A percentile compares a stretch with the other conserved stretches of the same genome.
These are phyloP conservation scores for Cercospora sp. DNA, from an alignment of 2,329 filamentous ascomycete genomes.

Conservation along the genomic window DNA sequence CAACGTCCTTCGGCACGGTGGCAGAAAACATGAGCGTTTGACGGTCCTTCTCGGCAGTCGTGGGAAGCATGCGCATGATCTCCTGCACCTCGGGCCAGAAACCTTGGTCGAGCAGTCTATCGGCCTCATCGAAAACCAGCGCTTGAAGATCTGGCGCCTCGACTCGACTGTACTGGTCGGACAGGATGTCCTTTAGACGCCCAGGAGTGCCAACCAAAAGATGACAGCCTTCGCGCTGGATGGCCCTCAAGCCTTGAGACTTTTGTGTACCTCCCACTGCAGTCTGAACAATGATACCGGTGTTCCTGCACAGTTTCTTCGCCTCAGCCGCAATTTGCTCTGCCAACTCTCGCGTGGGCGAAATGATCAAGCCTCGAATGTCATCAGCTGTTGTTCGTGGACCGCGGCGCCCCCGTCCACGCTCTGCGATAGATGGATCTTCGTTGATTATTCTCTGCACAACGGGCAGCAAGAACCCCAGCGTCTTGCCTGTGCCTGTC, in stretches of 20 bases:
- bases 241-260: constrained; percentile 63
- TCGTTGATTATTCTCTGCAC: constrained; percentile 73
- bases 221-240: constrained; percentile 77
- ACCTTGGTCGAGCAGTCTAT: constrained; percentile 65
- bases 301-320: constrained; percentile 62
- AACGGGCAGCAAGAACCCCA: constrained; percentile 86
- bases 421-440: constrained; percentile 61
- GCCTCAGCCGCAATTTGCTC: constrained; percentile 73
- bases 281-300: constrained; percentile 67
- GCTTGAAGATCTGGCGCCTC: constrained; percentile 61
- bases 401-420: constrained; percentile 50
- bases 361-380: constrained; percentile 62
- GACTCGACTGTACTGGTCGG: constrained; percentile 64
- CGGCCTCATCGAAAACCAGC: constrained; percentile 66
- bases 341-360: constrained; percentile 63
- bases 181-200: constrained; percentile 77
- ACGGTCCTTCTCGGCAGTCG: constrained; percentile 62
- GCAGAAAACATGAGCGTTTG: constrained; percentile 96
- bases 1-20: constrained; percentile 82
- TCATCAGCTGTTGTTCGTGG: constrained; percentile 53
- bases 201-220: constrained; percentile 89
- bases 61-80: constrained; percentile 60
- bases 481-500: constrained; percentile 94
- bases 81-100: constrained; percentile 53
- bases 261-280: constrained; percentile 95